These are phyloP conservation scores for Isatis tinctoria DNA, from an alignment of 345 rosid species.

Conservation along the genomic window DNA sequence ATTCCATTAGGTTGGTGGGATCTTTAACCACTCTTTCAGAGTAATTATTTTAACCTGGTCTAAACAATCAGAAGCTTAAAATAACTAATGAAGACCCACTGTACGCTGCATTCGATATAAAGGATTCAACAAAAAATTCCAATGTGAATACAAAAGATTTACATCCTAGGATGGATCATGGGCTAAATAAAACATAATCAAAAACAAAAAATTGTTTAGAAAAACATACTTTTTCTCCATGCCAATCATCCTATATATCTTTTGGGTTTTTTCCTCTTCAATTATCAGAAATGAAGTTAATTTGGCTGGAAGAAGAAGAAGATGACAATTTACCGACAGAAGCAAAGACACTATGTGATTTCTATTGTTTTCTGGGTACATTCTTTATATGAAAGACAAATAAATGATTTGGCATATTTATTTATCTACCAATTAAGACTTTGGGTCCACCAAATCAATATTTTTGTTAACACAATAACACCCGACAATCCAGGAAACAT, in stretches of 20 bases:
- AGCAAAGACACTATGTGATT: background rate
- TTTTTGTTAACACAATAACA: background rate
- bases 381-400: background rate
- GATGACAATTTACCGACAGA: constrained; percentile 9
- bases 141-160: background rate
- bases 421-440: constrained; percentile 1
- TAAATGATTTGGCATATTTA: background rate
- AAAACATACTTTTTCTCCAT: background rate
- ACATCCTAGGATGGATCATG: background rate
- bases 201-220: background rate
- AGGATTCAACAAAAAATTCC: constrained; percentile 1
- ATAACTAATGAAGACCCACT: background rate
- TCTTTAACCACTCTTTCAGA: constrained; percentile 30
- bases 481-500: constrained; percentile 19
- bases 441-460: constrained; percentile 21
- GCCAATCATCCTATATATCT: background rate
- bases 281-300: background rate
- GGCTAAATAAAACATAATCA: background rate
- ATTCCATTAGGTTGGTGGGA: constrained; percentile 31
- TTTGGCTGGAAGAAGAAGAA: background rate
- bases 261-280: background rate
- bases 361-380: background rate
- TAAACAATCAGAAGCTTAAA: background rate
- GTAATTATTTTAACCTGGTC: constrained; percentile 21
- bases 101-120: background rate